A percentile compares a stretch with the other conserved stretches of the same genome.
These are phyloP conservation scores for Orbilia brochopaga DNA, from an alignment of 2,329 filamentous ascomycete species.

Conservation along the genomic window DNA sequence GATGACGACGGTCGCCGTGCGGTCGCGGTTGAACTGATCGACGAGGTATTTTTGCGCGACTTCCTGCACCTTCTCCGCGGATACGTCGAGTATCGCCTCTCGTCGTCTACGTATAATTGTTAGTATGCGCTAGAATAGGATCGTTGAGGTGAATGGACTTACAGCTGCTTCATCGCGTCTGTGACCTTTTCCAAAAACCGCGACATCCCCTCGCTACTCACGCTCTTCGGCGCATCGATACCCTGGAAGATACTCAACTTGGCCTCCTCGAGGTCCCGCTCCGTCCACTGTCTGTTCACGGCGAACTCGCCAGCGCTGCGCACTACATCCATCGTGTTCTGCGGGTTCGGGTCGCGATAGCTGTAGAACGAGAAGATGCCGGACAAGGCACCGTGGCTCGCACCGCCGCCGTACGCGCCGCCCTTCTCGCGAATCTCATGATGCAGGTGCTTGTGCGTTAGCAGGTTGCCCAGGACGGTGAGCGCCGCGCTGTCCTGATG, in stretches of 20 bases:
- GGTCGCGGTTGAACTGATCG: conserved; percentile 64
- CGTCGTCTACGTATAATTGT: conserved; percentile 64
- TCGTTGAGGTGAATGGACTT: conserved; percentile 14
- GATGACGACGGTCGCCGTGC: conserved; percentile 72
- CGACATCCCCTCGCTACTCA: conserved; percentile 85
- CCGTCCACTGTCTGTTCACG: conserved; percentile 77
- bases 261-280: conserved; percentile 88
- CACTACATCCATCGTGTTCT: conserved; percentile 87
- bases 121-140: conserved; percentile 10
- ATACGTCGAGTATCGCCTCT: conserved; percentile 85
- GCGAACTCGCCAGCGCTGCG: conserved; percentile 81
- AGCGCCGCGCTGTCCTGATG: conserved; percentile 76
- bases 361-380: conserved; percentile 94
- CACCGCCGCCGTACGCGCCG: conserved; percentile 91
- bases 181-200: conserved; percentile 84
- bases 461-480: conserved; percentile 84
- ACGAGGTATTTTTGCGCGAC: conserved; percentile 84
- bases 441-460: conserved; percentile 95
- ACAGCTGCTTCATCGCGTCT: conserved; percentile 80
- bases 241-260: conserved; percentile 94
- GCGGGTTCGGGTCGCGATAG: conserved; percentile 93
- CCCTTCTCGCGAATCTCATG: conserved; percentile 98
- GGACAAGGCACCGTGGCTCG: conserved; percentile 77
- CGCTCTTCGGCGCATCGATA: conserved; percentile 84
- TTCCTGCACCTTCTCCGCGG: conserved; percentile 75